Evolutionary conservation across 1,284 basidiomycete genomes (phyloP), one percentile per base, ranked within the genome.

Genomic region (Cutaneotrichosporon spelunceum): DNA sequence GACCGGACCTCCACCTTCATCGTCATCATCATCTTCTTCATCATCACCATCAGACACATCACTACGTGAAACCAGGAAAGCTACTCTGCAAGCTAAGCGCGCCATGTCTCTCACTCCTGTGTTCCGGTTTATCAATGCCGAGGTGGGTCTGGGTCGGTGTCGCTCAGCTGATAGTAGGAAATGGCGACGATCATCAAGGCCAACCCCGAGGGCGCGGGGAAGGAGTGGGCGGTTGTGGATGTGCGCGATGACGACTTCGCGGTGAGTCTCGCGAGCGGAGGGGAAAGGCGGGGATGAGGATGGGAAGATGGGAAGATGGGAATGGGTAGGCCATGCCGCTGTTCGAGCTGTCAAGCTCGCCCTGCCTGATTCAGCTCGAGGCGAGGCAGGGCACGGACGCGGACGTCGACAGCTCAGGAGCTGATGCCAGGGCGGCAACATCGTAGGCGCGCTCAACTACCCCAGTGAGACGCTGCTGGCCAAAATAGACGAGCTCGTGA

Each of bases 211-310:
- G 53, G 64, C 1, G 66, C 67, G 14, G 54, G 69, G n/a, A 66
- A 64, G 39, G 63, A 72, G 10, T 70, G 71, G 53, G 76, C 73
- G 16, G 75, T 80, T 3, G 69, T 80, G 14, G 78, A 80, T 60
- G 78, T 80, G 10, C 61, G 78, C 54, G 78, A 75, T 53, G 68
- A 66, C 49, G 78, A 80, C 65, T 80, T 78, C 59, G 70, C 59
- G n/a, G 78, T 78, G 64, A 68, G 75, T 68, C 16, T 5, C 3
- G 29, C 34, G 6, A 14, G 21, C 9, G 0, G 27, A 1, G 36
- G 13, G 9, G 36, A 14, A 2, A 39, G 36, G 36, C 36, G 16
- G 36, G 45, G 21, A n/a, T 7, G 4, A 27, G 44, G 29, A 2
- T 42, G 34, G n/a, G n/a, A n/a, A n/a, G n/a, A n/a, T n/a, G n/a